Base-by-base conservation (phyloP, 1,284 basidiomycete genomes). In the Moesziomyces parantarcticus region DNA sequence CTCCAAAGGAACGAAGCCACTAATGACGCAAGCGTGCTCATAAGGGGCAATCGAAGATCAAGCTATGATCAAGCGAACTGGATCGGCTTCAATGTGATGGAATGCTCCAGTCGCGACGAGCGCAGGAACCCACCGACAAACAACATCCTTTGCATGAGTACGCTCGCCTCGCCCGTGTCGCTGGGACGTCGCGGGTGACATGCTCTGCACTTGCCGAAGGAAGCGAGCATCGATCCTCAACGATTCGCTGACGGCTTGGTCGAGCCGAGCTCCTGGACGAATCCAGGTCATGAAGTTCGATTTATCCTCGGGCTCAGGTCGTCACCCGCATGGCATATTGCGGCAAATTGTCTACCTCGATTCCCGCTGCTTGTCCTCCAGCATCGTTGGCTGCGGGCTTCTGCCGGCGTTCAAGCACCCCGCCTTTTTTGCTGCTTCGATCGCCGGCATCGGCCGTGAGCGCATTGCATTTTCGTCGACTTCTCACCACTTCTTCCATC, bases 361-460 rank as follows among this genome's bases (percentile, higher is more conserved):
- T 39, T 39, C 14, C 36, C 11, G 18, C 14, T 18, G 18, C 16
- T 18, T 39, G 14, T 39, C 36, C 36, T 18, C 36, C 14, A 3
- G 11, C 14, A 39, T 39, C 36, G 36, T 39, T 46, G 16, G 41
- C 34, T 47, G 47, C 56, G 49, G 40, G 22, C 32, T 40, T 13
- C 63, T 59, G 53, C 49, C 64, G 58, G 64, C 58, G 58, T 60
- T 36, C 47, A 23, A 41, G 18, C 48, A 36, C 50, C 39, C 41
- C 58, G 23, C 43, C 41, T 21, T 52, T 52, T n/a, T 50, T 54
- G 41, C 54, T 58, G 49, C 55, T 53, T 32, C 40, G 50, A 53
- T 54, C 55, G 61, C 34, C 50, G 54, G 6, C 14, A 18, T 13
- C 45, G 32, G 41, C 29, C 29, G 41, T 44, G 26, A 18, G 36